phyloP scores from a whole-genome alignment of 75 land plant species.

The Selaginella tamariscina region DNA sequence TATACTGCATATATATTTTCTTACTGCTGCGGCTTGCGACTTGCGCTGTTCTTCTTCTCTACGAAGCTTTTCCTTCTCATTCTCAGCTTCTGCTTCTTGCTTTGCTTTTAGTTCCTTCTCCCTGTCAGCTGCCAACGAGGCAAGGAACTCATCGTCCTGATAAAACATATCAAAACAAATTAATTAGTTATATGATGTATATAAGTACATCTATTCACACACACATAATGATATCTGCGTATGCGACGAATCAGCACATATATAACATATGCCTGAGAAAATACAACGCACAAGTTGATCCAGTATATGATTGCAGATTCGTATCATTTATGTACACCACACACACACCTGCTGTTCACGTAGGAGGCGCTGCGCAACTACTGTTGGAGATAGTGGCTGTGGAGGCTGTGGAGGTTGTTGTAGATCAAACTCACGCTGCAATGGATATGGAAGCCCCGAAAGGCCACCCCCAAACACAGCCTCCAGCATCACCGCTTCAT shows the following conservation, averaged over 20 bases:
- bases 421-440: not conserved
- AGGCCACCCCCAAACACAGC: constrained; percentile 85
- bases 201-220: too few relatives aligned
- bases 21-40: constrained; percentile 56
- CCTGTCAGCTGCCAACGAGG: constrained; percentile 75
- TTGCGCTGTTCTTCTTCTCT: constrained; percentile 47
- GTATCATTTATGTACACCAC: not conserved
- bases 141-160: constrained; percentile 91
- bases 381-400: constrained; percentile 65
- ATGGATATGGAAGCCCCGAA: constrained; percentile 37
- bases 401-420: constrained; percentile 6
- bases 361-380: constrained; percentile 60
- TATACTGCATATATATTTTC: not conserved
- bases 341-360: constrained; percentile 73
- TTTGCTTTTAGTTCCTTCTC: constrained; percentile 62
- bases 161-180: too few relatives aligned
- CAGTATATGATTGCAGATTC: not conserved
- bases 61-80: constrained; percentile 34
- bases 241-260: too few relatives aligned
- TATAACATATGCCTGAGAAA: too few relatives aligned
- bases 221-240: too few relatives aligned
- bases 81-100: constrained; percentile 56
- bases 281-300: not conserved
- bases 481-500: constrained; percentile 98
- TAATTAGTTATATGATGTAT: too few relatives aligned